phyloP scores from a whole-genome alignment of 1,284 basidiomycete genomes.

The Afroboletus lepidellus region DNA sequence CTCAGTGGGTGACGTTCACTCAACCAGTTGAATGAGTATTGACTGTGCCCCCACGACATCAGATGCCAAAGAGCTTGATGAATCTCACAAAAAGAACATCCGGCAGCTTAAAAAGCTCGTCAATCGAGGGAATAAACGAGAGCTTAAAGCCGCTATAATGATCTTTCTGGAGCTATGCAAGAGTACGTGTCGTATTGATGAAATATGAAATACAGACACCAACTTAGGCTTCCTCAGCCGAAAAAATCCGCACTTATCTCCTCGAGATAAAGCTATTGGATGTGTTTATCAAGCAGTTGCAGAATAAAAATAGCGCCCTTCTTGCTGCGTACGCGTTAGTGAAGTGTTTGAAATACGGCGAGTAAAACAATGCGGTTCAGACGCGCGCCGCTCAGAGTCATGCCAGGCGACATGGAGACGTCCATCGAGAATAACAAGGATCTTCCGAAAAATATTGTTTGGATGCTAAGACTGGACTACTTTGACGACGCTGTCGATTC shows the following conservation, averaged over 20 bases:
- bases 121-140: too few relatives aligned
- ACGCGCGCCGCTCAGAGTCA: background rate
- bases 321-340: constrained; percentile 11
- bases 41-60: too few relatives aligned
- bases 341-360: constrained; percentile 7
- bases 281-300: constrained; percentile 8
- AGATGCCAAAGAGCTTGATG: too few relatives aligned
- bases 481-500: constrained; percentile 29
- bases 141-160: too few relatives aligned
- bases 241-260: constrained; percentile 1
- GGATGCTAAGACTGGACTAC: constrained; percentile 25
- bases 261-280: background rate
- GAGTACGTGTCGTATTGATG: too few relatives aligned
- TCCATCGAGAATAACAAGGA: constrained; percentile 1
- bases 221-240: too few relatives aligned
- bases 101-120: too few relatives aligned
- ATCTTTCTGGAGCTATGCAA: too few relatives aligned
- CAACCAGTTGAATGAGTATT: too few relatives aligned
- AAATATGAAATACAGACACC: too few relatives aligned
- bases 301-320: constrained; percentile 3
- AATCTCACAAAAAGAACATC: too few relatives aligned
- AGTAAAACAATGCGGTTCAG: background rate
- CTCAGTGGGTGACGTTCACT: too few relatives aligned
- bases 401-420: constrained; percentile 19
- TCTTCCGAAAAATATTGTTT: constrained; percentile 21